phyloP scores from a whole-genome alignment of 2,329 filamentous ascomycete genomes.

The Penicillium digitatum region DNA sequence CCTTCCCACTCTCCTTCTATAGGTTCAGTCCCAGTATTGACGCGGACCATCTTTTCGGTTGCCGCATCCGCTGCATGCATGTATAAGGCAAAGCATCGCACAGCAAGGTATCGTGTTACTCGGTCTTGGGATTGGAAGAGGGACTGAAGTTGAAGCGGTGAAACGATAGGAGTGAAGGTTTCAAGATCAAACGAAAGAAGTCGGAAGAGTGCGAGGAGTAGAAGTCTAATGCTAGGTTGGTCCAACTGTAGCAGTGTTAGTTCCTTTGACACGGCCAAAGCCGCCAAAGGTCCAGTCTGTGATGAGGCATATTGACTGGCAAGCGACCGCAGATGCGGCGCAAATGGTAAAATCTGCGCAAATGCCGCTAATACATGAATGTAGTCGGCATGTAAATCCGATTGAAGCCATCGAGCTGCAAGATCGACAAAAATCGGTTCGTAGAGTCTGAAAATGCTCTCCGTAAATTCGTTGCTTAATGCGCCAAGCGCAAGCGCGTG shows the following conservation, averaged over 20 bases:
- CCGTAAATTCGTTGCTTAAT: slow-evolving; percentile 66
- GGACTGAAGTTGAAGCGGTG: slow-evolving; percentile 63
- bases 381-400: slow-evolving; percentile 33
- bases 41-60: slow-evolving; percentile 65
- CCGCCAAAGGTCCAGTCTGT: slow-evolving; percentile 33
- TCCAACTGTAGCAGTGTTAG: slow-evolving; percentile 33
- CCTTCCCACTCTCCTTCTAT: slow-evolving; percentile 73
- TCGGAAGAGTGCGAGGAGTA: slow-evolving; percentile 70
- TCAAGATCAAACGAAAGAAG: slow-evolving; percentile 71
- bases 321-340: slow-evolving; percentile 72
- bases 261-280: slow-evolving; percentile 30
- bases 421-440: slow-evolving; percentile 74
- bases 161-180: slow-evolving; percentile 62
- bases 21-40: slow-evolving; percentile 61
- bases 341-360: slow-evolving; percentile 74
- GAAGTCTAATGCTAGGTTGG: slow-evolving; percentile 38
- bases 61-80: slow-evolving; percentile 76
- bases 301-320: slow-evolving; percentile 51
- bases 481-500: slow-evolving; percentile 66
- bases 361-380: slow-evolving; percentile 63
- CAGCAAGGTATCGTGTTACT: slow-evolving; percentile 71
- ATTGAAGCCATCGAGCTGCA: slow-evolving; percentile 69
- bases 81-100: slow-evolving; percentile 74
- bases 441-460: slow-evolving; percentile 70
- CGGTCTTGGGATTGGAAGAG: slow-evolving; percentile 59